phyloP scores from a whole-genome alignment of 108 stramenopile genomes.

The Cyclotella atomus region DNA sequence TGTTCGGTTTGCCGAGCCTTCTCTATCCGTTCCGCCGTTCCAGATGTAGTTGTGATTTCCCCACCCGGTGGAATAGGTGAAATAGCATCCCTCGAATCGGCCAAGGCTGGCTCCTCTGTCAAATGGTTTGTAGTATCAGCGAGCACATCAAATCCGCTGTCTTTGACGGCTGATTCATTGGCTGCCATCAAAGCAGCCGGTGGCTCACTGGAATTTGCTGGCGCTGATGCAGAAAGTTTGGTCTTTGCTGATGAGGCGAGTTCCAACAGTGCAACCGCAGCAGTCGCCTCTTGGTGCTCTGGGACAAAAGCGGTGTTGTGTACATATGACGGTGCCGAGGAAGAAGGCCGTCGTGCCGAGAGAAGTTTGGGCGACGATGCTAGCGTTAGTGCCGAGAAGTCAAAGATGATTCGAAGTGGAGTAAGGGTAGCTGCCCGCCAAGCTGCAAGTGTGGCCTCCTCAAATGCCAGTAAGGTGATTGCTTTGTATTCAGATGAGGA shows the following conservation, averaged over 20 bases:
- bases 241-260: too few relatives aligned
- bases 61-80: constrained; percentile 87
- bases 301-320: constrained; percentile 55
- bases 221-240: constrained; percentile 56
- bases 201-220: constrained; percentile 71
- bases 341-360: constrained; percentile 26
- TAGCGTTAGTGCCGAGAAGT: constrained; percentile 38
- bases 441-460: constrained; percentile 30
- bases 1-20: too few relatives aligned
- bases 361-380: constrained; percentile 12
- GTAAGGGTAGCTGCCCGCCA: constrained; percentile 65
- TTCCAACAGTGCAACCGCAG: constrained; percentile 36
- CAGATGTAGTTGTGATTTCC: constrained; percentile 64
- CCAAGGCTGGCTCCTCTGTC: constrained; percentile 60
- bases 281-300: constrained; percentile 66
- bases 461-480: constrained; percentile 49
- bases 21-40: too few relatives aligned
- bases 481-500: constrained; percentile 59
- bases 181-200: constrained; percentile 47
- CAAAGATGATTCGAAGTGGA: constrained; percentile 34
- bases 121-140: constrained; percentile 74
- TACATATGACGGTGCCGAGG: constrained; percentile 59
- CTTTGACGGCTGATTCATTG: constrained; percentile 45
- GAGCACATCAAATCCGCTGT: too few relatives aligned
- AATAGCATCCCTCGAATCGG: constrained; percentile 72